Percentiles rank a stretch among this genome's conserved stretches.
Evolutionary conservation across 2,329 filamentous ascomycete genomes (phyloP).

Genomic region (Neonectria faginata): DNA sequence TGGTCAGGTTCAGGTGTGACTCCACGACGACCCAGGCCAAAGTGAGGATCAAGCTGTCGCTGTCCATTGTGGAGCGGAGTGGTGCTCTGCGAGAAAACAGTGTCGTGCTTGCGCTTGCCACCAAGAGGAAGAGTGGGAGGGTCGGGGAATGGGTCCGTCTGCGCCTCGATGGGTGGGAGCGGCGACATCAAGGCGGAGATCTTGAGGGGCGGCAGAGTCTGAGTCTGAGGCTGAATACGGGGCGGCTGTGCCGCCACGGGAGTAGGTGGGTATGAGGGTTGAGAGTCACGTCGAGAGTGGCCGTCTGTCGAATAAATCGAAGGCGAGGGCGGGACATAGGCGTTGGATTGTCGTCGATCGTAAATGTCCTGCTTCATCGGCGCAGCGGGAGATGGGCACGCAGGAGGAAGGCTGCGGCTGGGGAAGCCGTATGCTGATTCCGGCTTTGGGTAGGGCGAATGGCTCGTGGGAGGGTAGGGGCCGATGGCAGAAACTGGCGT

Average conservation of each 20-base stretch:
- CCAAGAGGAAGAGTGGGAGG: slow-evolving; percentile 45
- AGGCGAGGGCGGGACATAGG: slow-evolving; percentile 55
- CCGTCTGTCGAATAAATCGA: slow-evolving; percentile 48
- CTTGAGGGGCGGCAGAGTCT: slow-evolving; percentile 52
- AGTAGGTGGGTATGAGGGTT: slow-evolving; percentile 45
- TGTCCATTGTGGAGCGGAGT: slow-evolving; percentile 53
- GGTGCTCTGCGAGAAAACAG: slow-evolving; percentile 49
- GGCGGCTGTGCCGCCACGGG: slow-evolving; percentile 45
- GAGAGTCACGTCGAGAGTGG: slow-evolving; percentile 49
- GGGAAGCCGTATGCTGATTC: slow-evolving; percentile 55
- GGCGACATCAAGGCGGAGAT: slow-evolving; percentile 52
- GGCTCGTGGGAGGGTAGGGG: slow-evolving; percentile 51
- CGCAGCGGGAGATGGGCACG: slow-evolving; percentile 47
- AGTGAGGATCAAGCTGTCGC: slow-evolving; percentile 52
- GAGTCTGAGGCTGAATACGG: slow-evolving; percentile 31
- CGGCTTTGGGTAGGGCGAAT: slow-evolving; percentile 54
- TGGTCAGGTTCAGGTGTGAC: slow-evolving; percentile 46
- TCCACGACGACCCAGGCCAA: slow-evolving; percentile 38
- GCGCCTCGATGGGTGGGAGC: slow-evolving; percentile 51
- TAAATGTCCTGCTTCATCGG: slow-evolving; percentile 51
- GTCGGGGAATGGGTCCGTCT: slow-evolving; percentile 47
- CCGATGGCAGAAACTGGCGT: slow-evolving; percentile 51
- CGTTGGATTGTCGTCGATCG: slow-evolving; percentile 52
- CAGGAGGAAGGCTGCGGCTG: slow-evolving; percentile 45
- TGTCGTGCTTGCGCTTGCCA: slow-evolving; percentile 54